Evolutionary conservation across 176 grass and related monocot genomes (phyloP).

Genomic region (Oryza rufipogon): DNA sequence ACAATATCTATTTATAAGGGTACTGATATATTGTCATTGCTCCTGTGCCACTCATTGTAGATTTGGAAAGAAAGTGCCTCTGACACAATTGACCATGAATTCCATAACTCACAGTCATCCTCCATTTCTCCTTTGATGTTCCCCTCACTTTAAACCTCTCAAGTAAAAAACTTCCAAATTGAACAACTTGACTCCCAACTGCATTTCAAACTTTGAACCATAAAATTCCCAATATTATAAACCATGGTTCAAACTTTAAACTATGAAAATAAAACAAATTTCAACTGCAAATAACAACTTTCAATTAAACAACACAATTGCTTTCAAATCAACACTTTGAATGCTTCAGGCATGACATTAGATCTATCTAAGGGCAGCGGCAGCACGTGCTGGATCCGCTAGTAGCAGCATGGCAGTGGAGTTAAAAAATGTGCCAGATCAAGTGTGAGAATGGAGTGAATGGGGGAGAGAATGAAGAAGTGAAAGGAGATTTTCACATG

Average conservation of each 20-base stretch:
- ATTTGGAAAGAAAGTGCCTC: not conserved
- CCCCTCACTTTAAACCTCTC: not conserved
- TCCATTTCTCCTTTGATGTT: not conserved
- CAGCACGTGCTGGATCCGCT: not conserved
- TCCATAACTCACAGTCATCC: not conserved
- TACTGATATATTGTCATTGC: slow-evolving; percentile 8
- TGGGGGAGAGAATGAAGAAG: not conserved
- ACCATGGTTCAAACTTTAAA: not conserved
- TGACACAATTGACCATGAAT: not conserved
- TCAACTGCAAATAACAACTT: not conserved
- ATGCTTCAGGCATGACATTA: not conserved
- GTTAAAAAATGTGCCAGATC: not conserved
- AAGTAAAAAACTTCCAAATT: not conserved
- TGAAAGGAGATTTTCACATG: not conserved
- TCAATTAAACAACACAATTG: not conserved
- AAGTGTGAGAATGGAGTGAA: not conserved
- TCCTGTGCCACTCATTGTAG: not conserved
- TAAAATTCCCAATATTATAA: not conserved
- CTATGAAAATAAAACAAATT: not conserved
- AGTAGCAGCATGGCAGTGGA: not conserved
- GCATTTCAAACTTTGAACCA: not conserved
- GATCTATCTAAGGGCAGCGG: not conserved
- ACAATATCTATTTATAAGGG: slow-evolving; percentile 25
- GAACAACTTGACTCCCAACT: not conserved
- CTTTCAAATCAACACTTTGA: not conserved